Conservation (phyloP, 805 yeast genomes). For the Hagleromyces aurorensis region DNA sequence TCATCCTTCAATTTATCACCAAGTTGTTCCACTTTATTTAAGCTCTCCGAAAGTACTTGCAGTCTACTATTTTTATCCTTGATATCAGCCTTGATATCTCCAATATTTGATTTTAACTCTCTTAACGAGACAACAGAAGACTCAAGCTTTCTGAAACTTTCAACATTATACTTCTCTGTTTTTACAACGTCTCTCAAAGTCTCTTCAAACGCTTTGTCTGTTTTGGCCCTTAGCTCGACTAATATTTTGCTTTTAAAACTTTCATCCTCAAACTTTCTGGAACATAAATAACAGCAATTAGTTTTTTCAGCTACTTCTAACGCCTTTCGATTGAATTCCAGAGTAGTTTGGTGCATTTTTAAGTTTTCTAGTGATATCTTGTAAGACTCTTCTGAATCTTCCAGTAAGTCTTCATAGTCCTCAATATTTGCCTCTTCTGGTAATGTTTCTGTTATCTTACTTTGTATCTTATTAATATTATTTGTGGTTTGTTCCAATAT, state of each 20-base stretch:
- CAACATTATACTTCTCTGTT: constrained; percentile 28
- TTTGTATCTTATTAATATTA: constrained; percentile 9
- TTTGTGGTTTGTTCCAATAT: constrained; percentile 10
- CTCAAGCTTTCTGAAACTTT: constrained; percentile 15
- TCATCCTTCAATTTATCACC: constrained; percentile 23
- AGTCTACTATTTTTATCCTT: constrained; percentile 4
- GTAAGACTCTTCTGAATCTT: constrained; percentile 54
- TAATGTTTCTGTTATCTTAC: constrained; percentile 24
- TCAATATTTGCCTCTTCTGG: constrained; percentile 38
- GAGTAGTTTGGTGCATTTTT: constrained; percentile 62
- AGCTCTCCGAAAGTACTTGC: too few species aligned
- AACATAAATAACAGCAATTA: constrained; percentile 65
- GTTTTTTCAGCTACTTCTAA: constrained; percentile 49
- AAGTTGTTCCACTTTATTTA: constrained; percentile 16
- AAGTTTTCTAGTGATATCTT: constrained; percentile 53
- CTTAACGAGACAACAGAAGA: too few species aligned
- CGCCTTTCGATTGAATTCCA: constrained; percentile 64
- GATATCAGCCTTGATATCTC: constrained; percentile 2
- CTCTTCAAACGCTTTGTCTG: constrained; percentile 28
- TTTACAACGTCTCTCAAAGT: constrained; percentile 30
- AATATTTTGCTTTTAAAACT: constrained; percentile 23
- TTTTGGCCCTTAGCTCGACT: constrained; percentile 25
- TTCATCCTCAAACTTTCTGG: constrained; percentile 47
- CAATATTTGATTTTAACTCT: constrained; percentile 20
- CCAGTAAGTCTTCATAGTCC: constrained; percentile 42